phyloP scores from a whole-genome alignment of 2,329 filamentous ascomycete genomes.

The Fusarium setosum region DNA sequence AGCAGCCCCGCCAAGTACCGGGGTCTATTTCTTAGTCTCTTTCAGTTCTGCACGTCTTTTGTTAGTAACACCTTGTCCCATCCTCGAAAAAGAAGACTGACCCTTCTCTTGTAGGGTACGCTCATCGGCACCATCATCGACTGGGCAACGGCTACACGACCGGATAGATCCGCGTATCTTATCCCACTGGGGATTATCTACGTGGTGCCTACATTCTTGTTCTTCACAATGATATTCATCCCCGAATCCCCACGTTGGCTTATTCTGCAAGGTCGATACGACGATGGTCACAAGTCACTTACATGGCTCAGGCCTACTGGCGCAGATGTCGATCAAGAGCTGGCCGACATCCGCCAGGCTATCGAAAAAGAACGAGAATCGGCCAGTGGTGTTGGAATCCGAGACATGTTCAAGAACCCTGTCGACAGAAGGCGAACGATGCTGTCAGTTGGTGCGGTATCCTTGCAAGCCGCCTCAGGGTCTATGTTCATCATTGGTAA shows the following conservation, averaged over 20 bases:
- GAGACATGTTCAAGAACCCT: slow-evolving; percentile 35
- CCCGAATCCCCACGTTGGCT: slow-evolving; percentile 39
- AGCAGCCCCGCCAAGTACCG: slow-evolving; percentile 37
- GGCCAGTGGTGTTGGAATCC: slow-evolving; percentile 17
- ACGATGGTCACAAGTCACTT: slow-evolving; percentile 29
- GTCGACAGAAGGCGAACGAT: slow-evolving; percentile 31
- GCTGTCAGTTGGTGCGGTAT: slow-evolving; percentile 30
- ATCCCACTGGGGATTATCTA: slow-evolving; percentile 38
- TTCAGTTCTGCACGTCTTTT: slow-evolving; percentile 36
- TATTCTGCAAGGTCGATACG: slow-evolving; percentile 32
- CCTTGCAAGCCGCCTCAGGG: slow-evolving; percentile 32
- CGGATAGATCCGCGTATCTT: slow-evolving; percentile 34
- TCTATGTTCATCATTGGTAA: slow-evolving; percentile 42
- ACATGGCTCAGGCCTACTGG: slow-evolving; percentile 24
- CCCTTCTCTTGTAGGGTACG: slow-evolving; percentile 12
- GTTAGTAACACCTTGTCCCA: slow-evolving; percentile 10
- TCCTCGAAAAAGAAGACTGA: neutral
- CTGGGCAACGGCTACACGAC: slow-evolving; percentile 34
- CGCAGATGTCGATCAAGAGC: slow-evolving; percentile 19
- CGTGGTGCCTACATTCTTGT: slow-evolving; percentile 24
- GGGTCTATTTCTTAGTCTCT: slow-evolving; percentile 34
- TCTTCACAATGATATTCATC: slow-evolving; percentile 24
- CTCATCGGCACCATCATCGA: slow-evolving; percentile 37
- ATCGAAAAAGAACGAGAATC: slow-evolving; percentile 27
- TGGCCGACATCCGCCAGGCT: slow-evolving; percentile 26